Conservation (phyloP, 495 filamentous ascomycete species). For the Aspergillus carlsbadensis region DNA sequence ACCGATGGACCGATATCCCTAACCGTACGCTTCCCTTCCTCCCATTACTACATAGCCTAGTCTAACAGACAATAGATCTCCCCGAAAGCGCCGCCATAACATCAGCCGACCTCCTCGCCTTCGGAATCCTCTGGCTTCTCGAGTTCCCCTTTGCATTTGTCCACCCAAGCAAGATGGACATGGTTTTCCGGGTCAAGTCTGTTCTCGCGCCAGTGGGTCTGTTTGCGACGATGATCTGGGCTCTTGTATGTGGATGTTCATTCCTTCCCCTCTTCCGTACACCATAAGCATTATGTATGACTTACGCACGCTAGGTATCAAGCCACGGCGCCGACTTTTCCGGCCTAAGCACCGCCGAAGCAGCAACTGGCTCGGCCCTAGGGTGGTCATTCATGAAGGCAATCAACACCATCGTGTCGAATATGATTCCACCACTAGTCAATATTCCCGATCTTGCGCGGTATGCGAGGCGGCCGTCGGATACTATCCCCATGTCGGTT, state of each 20-base stretch:
- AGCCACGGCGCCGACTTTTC: slow-evolving; percentile 1
- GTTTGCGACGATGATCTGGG: slow-evolving; percentile 6
- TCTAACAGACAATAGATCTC: not conserved
- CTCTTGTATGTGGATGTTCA: not conserved
- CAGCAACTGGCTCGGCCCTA: not conserved
- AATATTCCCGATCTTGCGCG: slow-evolving; percentile 3
- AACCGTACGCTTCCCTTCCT: not conserved
- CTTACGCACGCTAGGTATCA: not conserved
- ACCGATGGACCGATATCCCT: slow-evolving; percentile 1
- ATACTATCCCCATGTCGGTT: slow-evolving; percentile 1
- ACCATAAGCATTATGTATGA: no score
- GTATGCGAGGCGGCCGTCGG: not conserved
- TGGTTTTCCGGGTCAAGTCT: slow-evolving; percentile 1
- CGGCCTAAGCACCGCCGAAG: not conserved
- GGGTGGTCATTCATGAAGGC: slow-evolving; percentile 5
- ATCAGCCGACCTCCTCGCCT: not conserved
- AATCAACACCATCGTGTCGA: slow-evolving; percentile 3
- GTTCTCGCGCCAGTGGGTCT: not conserved
- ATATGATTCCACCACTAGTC: slow-evolving; percentile 5
- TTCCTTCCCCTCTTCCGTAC: not conserved
- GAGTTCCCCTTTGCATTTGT: slow-evolving; percentile 4
- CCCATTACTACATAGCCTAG: no score
- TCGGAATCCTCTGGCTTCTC: slow-evolving; percentile 3
- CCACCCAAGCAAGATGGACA: slow-evolving; percentile 6
- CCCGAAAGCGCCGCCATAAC: slow-evolving; percentile 2